phyloP scores from a whole-genome alignment of 2,329 filamentous ascomycete species.

The Aspergillus bombycis region DNA sequence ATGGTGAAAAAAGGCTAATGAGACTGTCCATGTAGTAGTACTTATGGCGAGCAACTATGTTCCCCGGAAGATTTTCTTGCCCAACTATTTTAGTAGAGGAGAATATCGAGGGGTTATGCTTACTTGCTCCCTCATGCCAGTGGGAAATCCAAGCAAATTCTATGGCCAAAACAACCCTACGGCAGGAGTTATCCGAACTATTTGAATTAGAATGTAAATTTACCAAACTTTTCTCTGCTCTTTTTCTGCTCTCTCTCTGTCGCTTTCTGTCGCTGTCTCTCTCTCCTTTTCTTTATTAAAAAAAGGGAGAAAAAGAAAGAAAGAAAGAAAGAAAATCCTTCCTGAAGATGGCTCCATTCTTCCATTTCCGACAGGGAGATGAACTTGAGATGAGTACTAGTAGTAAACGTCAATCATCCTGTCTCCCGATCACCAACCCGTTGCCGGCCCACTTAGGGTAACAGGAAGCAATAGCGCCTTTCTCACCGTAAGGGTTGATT shows the following conservation, averaged over 20 bases:
- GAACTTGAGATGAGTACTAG: background rate
- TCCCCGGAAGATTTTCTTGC: conserved; percentile 5
- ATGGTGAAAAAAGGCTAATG: background rate
- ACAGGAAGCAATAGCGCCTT: conserved; percentile 1
- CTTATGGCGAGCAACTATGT: background rate
- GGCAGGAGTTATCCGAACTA: background rate
- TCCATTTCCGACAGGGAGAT: background rate
- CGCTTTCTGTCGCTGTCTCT: conserved; percentile 4
- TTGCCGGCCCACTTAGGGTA: conserved; percentile 3
- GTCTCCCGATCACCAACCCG: background rate
- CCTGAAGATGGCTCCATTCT: background rate
- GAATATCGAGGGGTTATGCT: conserved; percentile 1
- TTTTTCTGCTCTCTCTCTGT: conserved; percentile 8
- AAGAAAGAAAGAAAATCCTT: background rate
- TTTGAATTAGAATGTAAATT: background rate
- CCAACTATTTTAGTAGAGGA: background rate
- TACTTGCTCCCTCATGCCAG: background rate
- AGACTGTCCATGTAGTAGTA: background rate
- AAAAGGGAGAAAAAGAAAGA: background rate
- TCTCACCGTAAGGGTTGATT: conserved; percentile 5
- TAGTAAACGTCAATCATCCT: conserved; percentile 3
- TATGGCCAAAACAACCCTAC: background rate
- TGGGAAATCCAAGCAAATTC: background rate
- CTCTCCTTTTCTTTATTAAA: background rate
- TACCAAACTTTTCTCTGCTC: background rate